phyloP scores from a whole-genome alignment of 2,329 filamentous ascomycete species.

The Penicillium sp. region DNA sequence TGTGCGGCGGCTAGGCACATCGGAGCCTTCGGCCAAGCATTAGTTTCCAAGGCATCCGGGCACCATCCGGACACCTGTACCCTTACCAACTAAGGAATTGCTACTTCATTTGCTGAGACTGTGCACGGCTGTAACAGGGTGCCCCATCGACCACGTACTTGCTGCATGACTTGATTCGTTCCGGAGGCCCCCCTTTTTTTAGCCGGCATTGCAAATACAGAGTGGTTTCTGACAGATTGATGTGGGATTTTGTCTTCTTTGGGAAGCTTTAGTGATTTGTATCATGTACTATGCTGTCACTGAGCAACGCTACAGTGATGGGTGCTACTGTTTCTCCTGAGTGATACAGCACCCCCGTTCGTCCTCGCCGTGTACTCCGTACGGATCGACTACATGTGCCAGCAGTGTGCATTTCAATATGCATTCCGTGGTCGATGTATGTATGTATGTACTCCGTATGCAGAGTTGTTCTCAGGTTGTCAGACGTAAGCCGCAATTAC shows the following conservation, averaged over 20 bases:
- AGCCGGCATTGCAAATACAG: constrained; percentile 5
- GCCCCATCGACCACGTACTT: constrained; percentile 12
- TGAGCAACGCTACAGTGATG: constrained; percentile 9
- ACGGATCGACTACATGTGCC: background rate
- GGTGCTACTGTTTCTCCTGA: background rate
- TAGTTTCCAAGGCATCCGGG: constrained; percentile 22
- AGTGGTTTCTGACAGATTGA: constrained; percentile 1
- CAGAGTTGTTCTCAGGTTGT: background rate
- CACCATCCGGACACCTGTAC: constrained; percentile 13
- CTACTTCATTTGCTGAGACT: constrained; percentile 4
- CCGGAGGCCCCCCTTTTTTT: background rate
- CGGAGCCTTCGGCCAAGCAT: constrained; percentile 10
- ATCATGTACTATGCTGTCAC: background rate
- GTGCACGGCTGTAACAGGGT: constrained; percentile 7
- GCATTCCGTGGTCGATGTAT: background rate
- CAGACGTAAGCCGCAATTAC: background rate
- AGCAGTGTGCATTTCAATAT: constrained; percentile 1
- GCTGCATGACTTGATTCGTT: constrained; percentile 1
- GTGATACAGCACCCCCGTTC: constrained; percentile 2
- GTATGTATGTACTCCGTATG: no score
- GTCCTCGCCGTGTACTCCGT: constrained; percentile 1
- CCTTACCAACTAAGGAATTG: background rate
- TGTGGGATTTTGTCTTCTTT: background rate
- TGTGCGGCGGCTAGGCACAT: constrained; percentile 14
- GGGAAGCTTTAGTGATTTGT: background rate